Conservation (phyloP, 2,329 filamentous ascomycete species). For the Blastomyces emzantsi region DNA sequence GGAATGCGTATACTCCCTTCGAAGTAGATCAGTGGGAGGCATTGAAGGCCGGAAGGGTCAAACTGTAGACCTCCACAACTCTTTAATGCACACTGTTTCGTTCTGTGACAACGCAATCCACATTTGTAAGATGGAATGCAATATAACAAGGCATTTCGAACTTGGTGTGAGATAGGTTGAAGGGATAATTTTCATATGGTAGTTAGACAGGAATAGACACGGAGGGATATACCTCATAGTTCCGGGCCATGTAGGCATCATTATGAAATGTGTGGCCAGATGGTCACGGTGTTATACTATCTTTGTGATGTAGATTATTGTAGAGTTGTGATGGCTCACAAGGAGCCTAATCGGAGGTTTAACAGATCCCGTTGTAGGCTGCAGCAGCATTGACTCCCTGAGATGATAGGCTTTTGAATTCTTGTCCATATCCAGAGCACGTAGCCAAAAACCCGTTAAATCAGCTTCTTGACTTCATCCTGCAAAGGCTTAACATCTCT, state of each 20-base stretch:
- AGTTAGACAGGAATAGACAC: not conserved
- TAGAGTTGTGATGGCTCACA: not conserved
- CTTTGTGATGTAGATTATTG: not conserved
- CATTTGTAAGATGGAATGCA: not conserved
- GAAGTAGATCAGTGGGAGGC: slow-evolving; percentile 49
- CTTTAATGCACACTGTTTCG: not conserved
- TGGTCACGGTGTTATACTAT: not conserved
- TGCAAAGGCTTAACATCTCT: slow-evolving; percentile 6
- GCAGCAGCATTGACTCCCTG: not conserved
- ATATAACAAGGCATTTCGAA: not conserved
- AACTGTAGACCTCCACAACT: slow-evolving; percentile 28
- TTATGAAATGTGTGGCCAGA: not conserved
- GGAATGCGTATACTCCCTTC: slow-evolving; percentile 52
- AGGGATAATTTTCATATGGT: not conserved
- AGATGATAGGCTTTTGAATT: not conserved
- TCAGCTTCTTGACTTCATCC: not conserved
- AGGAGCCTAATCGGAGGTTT: not conserved
- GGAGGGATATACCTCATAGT: not conserved
- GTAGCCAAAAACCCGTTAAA: not conserved
- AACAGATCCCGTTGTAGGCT: not conserved
- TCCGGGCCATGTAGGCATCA: not conserved
- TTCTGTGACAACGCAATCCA: not conserved
- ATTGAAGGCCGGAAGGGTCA: slow-evolving; percentile 38
- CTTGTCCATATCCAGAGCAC: not conserved
- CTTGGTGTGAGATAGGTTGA: too few relatives aligned